Evolutionary conservation across 2,329 filamentous ascomycete species (phyloP), one percentile per base, ranked within the genome.

Genomic region (Didymella sp.): DNA sequence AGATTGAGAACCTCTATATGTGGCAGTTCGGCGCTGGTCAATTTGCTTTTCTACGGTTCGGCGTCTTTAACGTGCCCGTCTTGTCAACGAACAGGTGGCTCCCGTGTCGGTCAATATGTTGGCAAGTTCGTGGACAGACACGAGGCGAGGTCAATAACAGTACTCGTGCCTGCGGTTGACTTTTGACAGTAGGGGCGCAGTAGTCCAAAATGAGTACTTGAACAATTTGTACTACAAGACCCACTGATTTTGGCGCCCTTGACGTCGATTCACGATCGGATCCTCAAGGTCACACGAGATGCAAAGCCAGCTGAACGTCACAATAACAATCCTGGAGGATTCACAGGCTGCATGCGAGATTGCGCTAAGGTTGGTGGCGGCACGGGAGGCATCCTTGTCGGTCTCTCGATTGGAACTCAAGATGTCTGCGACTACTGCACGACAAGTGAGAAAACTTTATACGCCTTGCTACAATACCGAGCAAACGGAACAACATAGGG

Each of bases 271-370:
- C 28, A 37, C 28, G 41, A 42, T 37, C 35, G 37, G 19, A 28
- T 56, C 21, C 11, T 41, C 22, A 21, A 27, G n/a, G 25, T 46
- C 41, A 41, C 46, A 51, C 47, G 43, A 57, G 52, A 46, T 21
- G 43, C 48, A 30, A 57, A 51, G 35, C 54, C 37, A 51, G 47
- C 53, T 42, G 35, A 41, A 51, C 28, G 28, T 51, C 35, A 56
- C 47, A 51, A 56, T 42, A 37, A 19, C 9, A 43, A 48, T 57
- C 47, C 54, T 38, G 43, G 22, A 57, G 54, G 54, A 57, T 57
- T 38, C 35, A 21, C 35, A 28, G 33, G 40, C 42, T 31, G 47
- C 54, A 47, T 22, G 21, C 33, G 43, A 51, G 48, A 57, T 51
- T 47, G 17, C 54, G 31, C 54, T 57, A 52, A 28, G 19, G 31